Conservation (phyloP, 306 rosid genomes). For the Trifolium subterraneum region DNA sequence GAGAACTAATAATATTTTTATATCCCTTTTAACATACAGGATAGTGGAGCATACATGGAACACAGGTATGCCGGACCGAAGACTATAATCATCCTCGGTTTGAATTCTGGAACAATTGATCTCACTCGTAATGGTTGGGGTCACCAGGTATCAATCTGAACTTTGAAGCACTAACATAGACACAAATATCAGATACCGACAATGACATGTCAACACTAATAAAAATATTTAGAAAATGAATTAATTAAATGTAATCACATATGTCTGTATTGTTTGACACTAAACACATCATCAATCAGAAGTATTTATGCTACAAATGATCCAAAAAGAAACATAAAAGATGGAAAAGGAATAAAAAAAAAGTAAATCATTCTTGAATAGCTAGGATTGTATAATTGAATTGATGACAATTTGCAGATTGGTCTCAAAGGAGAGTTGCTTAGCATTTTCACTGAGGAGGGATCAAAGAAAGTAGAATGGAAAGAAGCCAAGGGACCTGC, state of each 20-base stretch:
- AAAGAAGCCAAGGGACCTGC: conserved; percentile 39
- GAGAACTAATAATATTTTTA: conserved; percentile 12
- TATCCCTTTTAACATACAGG: conserved; percentile 51
- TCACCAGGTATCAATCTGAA: conserved; percentile 54
- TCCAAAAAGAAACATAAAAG: not conserved
- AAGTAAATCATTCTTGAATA: not conserved
- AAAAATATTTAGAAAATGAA: no score
- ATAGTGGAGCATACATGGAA: conserved; percentile 98
- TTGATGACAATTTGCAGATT: conserved; percentile 52
- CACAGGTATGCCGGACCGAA: conserved; percentile 86
- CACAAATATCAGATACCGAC: not conserved
- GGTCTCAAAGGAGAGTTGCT: conserved; percentile 69
- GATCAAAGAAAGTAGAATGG: conserved; percentile 72
- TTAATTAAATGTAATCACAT: no score
- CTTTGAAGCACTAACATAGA: not conserved
- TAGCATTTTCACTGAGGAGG: conserved; percentile 55
- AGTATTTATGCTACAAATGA: not conserved
- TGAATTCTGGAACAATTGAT: conserved; percentile 77
- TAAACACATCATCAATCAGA: not conserved
- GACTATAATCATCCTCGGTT: conserved; percentile 62
- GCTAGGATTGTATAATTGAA: not conserved
- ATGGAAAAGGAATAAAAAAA: not conserved
- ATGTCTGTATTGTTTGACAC: not conserved
- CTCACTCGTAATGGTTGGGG: conserved; percentile 83
- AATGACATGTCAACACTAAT: not conserved